Percentiles rank a stretch among this genome's conserved stretches.
Evolutionary conservation across 2,329 filamentous ascomycete genomes (phyloP).

Genomic region (Zymoseptoria ardabiliae): DNA sequence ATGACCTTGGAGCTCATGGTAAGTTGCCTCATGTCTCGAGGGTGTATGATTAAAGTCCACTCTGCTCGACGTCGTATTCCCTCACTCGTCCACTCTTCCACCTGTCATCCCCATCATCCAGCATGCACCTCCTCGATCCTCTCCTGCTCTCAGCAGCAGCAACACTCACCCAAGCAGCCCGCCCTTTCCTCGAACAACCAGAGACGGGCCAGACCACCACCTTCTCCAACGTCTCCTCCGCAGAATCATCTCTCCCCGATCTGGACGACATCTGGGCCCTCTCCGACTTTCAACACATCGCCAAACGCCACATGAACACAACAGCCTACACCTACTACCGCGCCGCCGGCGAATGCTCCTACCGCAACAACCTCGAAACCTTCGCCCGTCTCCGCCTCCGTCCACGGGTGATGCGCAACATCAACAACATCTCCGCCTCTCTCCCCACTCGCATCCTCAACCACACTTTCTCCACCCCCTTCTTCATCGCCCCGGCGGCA

Average conservation of each 20-base stretch:
- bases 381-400: constrained; percentile 18
- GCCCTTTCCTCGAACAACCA: constrained; percentile 9
- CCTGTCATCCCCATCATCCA: neutral
- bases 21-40: neutral
- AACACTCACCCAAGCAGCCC: constrained; percentile 7
- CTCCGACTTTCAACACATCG: constrained; percentile 13
- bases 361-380: constrained; percentile 22
- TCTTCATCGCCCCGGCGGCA: constrained; percentile 86
- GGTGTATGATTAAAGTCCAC: neutral
- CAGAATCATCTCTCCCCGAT: constrained; percentile 8
- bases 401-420: constrained; percentile 16
- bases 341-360: constrained; percentile 23
- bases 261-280: constrained; percentile 7
- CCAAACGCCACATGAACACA: constrained; percentile 11
- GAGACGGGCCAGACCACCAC: constrained; percentile 5
- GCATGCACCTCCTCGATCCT: neutral
- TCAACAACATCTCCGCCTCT: constrained; percentile 20
- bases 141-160: constrained; percentile 1
- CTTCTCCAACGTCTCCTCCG: neutral
- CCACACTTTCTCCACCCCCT: constrained; percentile 70
- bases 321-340: constrained; percentile 23
- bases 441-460: constrained; percentile 76
- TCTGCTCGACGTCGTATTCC: neutral
- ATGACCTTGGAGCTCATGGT: neutral
- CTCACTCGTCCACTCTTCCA: neutral